Evolutionary conservation across 352 stramenopile species (phyloP), one percentile per base, ranked within the genome.

Genomic region (Peronosclerospora sorghi): DNA sequence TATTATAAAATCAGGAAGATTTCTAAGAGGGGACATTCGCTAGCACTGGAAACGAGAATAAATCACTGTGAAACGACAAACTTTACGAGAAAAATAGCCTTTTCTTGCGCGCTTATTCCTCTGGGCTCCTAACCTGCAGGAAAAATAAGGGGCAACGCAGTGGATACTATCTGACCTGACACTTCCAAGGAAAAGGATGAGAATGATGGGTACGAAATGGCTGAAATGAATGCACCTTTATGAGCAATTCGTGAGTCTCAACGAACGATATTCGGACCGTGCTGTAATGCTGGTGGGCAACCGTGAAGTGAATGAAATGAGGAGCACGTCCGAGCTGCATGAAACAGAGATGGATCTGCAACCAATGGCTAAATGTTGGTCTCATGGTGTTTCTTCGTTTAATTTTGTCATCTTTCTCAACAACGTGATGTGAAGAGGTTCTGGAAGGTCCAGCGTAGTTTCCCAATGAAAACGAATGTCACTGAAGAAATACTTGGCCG

Each of bases 221-320:
- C 14, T 36, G 32, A 39, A 28, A 12, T 28, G 32, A 4, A 7
- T 36, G 9, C 10, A 8, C 12, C 7, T n/a, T n/a, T 89, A 88
- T 30, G 70, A 78, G 32, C 59, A 88, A 50, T 68, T 97, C 19
- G 65, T 96, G 30, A 64, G 59, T 2, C 65, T 97, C 6, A 96
- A 96, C 59, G 68, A 81, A 45, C 55, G 68, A 21, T 76, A 96
- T 56, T 84, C 81, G 0, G 68, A 92, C 23, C 83, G 82, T 36
- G 87, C 96, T 10, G 76, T 94, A 57, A 61, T 97, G 35, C 73
- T 97, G 35, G 89, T 93, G 29, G 89, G 89, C 9, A 97, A 97
- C 51, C 83, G 89, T 38, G 89, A 97, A 61, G 72, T 95, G 38
- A 96, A 96, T 66, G 96, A 97, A 56, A 81, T 97, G 46, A 60